These are phyloP conservation scores for Pseudomonodictys pantanalensis DNA, from an alignment of 495 filamentous ascomycete species.

Conservation along the genomic window DNA sequence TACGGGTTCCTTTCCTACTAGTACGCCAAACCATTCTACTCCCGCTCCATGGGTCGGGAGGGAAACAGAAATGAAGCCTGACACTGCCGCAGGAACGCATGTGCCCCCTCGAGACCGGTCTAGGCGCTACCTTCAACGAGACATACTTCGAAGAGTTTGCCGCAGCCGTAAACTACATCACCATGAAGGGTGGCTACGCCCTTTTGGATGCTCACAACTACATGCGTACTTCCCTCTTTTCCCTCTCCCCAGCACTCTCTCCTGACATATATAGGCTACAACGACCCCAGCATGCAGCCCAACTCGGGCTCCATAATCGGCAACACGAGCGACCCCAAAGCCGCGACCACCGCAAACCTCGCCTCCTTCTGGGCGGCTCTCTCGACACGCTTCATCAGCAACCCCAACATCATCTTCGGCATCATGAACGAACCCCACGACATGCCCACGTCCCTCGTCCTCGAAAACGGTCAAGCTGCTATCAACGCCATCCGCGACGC, in stretches of 20 bases:
- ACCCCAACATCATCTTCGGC: conserved; percentile 36
- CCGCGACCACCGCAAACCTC: conserved; percentile 32
- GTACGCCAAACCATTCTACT: conserved; percentile 9
- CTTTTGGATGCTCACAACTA: conserved; percentile 38
- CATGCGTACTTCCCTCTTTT: conserved; percentile 28
- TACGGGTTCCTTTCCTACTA: conserved; percentile 34
- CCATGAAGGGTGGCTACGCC: conserved; percentile 31
- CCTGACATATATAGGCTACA: conserved; percentile 33
- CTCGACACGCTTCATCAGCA: conserved; percentile 26
- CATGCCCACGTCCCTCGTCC: conserved; percentile 33
- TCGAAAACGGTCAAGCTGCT: conserved; percentile 32
- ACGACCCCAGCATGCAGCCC: conserved; percentile 35
- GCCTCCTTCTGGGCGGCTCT: conserved; percentile 34
- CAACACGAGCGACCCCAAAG: conserved; percentile 30
- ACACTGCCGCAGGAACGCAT: conserved; percentile 30
- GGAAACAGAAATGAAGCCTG: not conserved
- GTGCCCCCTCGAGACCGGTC: conserved; percentile 33
- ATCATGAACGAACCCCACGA: conserved; percentile 39
- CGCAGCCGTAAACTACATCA: conserved; percentile 34
- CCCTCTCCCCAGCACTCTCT: no score
- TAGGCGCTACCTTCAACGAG: conserved; percentile 34
- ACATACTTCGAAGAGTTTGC: conserved; percentile 33
- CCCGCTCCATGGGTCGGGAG: no score
- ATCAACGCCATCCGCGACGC: conserved; percentile 32
- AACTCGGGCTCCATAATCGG: conserved; percentile 33